A percentile compares a stretch with the other conserved stretches of the same genome.
These are phyloP conservation scores for Baudoinia panamericana DNA, from an alignment of 495 filamentous ascomycete genomes.

Conservation along the genomic window DNA sequence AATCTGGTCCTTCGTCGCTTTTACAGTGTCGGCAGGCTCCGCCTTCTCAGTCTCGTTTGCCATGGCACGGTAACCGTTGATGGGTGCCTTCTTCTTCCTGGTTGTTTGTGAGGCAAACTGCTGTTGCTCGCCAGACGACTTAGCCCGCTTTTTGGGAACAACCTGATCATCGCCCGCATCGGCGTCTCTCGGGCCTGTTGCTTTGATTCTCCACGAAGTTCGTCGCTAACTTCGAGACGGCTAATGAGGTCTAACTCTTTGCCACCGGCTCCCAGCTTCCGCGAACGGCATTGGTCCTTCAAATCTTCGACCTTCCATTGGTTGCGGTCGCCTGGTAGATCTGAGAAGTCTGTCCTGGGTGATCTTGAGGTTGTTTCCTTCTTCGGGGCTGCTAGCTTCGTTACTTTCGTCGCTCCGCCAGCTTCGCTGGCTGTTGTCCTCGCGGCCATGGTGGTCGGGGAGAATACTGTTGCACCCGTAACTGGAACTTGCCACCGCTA, in stretches of 20 bases:
- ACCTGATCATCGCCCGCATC: too few relatives aligned
- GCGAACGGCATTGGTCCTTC: background rate
- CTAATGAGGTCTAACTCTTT: background rate
- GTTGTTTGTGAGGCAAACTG: too few relatives aligned
- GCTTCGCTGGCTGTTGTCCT: background rate
- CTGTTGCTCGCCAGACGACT: too few relatives aligned
- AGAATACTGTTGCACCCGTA: background rate
- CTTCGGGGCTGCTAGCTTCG: background rate
- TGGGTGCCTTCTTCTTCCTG: background rate
- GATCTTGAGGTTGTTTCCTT: too few relatives aligned
- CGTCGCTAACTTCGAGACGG: background rate
- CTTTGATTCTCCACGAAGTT: too few relatives aligned
- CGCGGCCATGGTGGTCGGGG: background rate
- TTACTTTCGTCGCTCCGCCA: background rate
- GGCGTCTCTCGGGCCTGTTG: too few relatives aligned
- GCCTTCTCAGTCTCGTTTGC: background rate
- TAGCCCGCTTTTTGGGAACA: too few relatives aligned
- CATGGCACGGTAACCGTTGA: background rate
- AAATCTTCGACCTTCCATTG: background rate
- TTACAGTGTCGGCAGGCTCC: background rate
- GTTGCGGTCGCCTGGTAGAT: background rate
- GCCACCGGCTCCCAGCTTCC: background rate
- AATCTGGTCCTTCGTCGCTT: background rate
- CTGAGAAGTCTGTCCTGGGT: background rate
- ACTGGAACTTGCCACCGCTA: background rate